Evolutionary conservation across 2,329 filamentous ascomycete species (phyloP).

Genomic region (Arthrobotrys iridis): DNA sequence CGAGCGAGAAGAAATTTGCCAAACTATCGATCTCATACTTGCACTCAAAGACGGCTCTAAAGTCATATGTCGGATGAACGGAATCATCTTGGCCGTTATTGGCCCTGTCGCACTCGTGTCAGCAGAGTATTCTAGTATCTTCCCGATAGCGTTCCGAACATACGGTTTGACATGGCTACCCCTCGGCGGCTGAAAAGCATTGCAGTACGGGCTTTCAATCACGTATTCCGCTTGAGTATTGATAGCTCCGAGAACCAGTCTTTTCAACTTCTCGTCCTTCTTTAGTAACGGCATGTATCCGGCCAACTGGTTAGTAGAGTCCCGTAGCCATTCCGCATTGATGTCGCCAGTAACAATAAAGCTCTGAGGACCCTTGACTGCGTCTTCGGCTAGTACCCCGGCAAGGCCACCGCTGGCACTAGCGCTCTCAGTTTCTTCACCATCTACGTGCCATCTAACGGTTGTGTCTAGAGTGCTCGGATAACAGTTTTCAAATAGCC

Average conservation of each 20-base stretch:
- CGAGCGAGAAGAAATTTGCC: conserved; percentile 85
- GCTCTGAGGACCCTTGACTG: conserved; percentile 76
- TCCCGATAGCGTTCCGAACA: conserved; percentile 5
- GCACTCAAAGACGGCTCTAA: conserved; percentile 89
- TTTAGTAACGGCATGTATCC: conserved; percentile 88
- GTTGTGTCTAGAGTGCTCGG: conserved; percentile 92
- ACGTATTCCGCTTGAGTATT: conserved; percentile 93
- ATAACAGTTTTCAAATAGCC: conserved; percentile 94
- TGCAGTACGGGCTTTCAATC: conserved; percentile 94
- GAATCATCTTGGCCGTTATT: conserved; percentile 82
- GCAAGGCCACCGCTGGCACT: neutral
- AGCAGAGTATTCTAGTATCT: neutral
- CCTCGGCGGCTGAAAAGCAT: conserved; percentile 94
- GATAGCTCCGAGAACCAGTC: conserved; percentile 88
- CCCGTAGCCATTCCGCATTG: conserved; percentile 89
- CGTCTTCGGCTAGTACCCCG: neutral
- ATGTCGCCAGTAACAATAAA: conserved; percentile 96
- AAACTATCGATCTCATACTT: conserved; percentile 98
- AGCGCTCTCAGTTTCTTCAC: conserved; percentile 58
- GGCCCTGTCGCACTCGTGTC: conserved; percentile 61
- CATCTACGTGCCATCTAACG: conserved; percentile 83
- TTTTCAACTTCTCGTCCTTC: conserved; percentile 80
- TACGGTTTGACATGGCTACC: conserved; percentile 75
- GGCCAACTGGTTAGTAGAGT: conserved; percentile 90
- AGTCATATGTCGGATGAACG: conserved; percentile 89